Conservation (phyloP, 192 early-diverging fungal genomes). For the Mortierella hygrophila region DNA sequence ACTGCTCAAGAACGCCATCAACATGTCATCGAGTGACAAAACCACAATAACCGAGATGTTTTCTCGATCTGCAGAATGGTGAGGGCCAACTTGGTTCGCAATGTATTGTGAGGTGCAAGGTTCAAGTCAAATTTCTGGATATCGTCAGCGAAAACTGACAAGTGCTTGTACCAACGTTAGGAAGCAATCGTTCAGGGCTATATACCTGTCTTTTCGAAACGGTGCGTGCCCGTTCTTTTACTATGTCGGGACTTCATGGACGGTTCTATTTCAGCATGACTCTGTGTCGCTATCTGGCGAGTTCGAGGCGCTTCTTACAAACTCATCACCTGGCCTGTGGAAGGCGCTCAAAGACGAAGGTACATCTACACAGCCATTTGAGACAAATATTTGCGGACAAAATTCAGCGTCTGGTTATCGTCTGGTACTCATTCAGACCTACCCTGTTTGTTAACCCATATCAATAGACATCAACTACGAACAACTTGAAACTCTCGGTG, state of each 20-base stretch:
- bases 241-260: constrained; percentile 43
- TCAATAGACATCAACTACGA: constrained; percentile 33
- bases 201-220: constrained; percentile 40
- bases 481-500: constrained; percentile 10
- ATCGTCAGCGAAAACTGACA: neutral
- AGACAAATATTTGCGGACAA: constrained; percentile 13
- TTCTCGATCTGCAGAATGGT: constrained; percentile 44
- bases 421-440: neutral
- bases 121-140: neutral
- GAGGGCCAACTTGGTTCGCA: neutral
- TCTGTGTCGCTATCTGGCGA: constrained; percentile 35
- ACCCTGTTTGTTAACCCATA: neutral
- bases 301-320: constrained; percentile 43
- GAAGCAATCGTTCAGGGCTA: constrained; percentile 43
- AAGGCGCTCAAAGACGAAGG: constrained; percentile 45
- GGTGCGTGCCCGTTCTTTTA: constrained; percentile 54
- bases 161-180: neutral
- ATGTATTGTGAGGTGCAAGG: neutral
- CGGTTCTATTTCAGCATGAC: constrained; percentile 45
- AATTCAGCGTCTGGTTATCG: neutral
- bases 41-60: constrained; percentile 33
- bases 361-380: neutral
- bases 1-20: constrained; percentile 27
- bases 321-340: constrained; percentile 51
- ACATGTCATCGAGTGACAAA: constrained; percentile 33